Base-by-base conservation (phyloP, 495 filamentous ascomycete genomes). In the Xylaria flabelliformis region DNA sequence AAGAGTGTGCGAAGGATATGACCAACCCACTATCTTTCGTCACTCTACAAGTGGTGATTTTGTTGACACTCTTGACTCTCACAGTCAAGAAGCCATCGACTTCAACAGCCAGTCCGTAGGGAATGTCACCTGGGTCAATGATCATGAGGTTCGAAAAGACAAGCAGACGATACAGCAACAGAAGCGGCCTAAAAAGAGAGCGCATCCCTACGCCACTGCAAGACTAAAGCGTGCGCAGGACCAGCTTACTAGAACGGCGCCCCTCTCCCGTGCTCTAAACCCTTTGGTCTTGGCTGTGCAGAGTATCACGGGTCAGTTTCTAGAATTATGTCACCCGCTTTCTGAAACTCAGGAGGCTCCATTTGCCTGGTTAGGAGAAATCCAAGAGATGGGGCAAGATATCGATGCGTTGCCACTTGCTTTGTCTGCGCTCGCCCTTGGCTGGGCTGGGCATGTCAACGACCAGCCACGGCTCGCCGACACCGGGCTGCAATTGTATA, bases 371-470 rank as follows among this genome's bases (percentile, higher is more conserved):
- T 3, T 71, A 4, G 44, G 44, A 41, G 59, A 64, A 2, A 42
- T 71, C 26, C 36, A 41, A 29, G 50, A 67, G 24, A 53, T 44
- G 69, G 46, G 46, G 7, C 32, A 32, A 24, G 69, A 64, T 24
- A 26, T 71, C 46, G 69, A 71, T 21, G 69, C 69, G 6, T 24
- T 71, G n/a, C 69, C 69, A 6, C 69, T 71, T 5, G 69, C 69
- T 24, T 55, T 71, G 42, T 71, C 69, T 39, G 69, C 69, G 34
- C 46, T 71, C 24, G 69, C 69, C n/a, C 44, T 71, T 36, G 69
- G 69, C 13, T 71, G 69, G 69, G 69, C 69, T 17, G 69, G 69
- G 0, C 21, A 21, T 13, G 46, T 64, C 46, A 44, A 55, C 8
- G 41, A 32, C 21, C 42, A 64, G 46, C 69, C 58, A 15, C 56